phyloP scores from a whole-genome alignment of 768 basidiomycete genomes.

The Amanita exitialis region DNA sequence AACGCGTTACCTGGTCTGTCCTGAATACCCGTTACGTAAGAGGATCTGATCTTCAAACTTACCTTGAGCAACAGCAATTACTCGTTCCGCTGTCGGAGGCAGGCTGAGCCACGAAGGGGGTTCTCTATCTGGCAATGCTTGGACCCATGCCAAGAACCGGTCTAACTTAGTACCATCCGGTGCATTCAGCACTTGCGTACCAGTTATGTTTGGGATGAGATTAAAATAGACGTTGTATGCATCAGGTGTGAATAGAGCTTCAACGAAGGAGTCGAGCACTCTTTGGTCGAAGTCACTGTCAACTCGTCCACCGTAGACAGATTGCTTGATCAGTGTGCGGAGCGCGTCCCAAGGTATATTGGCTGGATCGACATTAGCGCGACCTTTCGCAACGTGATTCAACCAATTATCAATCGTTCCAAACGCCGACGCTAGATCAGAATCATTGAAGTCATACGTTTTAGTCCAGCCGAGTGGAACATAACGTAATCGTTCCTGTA shows the following conservation, averaged over 20 bases:
- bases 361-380: conserved; percentile 86
- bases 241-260: conserved; percentile 73
- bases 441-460: conserved; percentile 97
- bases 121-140: conserved; percentile 82
- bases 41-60: conserved; percentile 10
- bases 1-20: conserved; percentile 58
- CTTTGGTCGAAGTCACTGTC: conserved; percentile 95
- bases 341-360: conserved; percentile 93
- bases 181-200: conserved; percentile 47
- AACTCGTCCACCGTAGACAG: conserved; percentile 89
- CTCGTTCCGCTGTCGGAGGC: conserved; percentile 84
- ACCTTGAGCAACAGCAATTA: conserved; percentile 92
- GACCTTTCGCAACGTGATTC: conserved; percentile 67
- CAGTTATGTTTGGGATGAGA: conserved; percentile 60
- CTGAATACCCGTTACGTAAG: conserved; percentile 1
- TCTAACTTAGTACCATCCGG: conserved; percentile 93
- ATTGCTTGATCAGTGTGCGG: conserved; percentile 89
- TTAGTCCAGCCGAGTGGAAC: conserved; percentile 96
- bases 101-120: conserved; percentile 93
- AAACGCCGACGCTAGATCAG: conserved; percentile 90
- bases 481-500: conserved; percentile 94
- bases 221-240: conserved; percentile 94
- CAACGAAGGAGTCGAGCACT: conserved; percentile 89
- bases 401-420: conserved; percentile 92
- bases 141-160: conserved; percentile 87